Conservation (phyloP, 495 filamentous ascomycete species). For the Talaromyces trachyspermus region DNA sequence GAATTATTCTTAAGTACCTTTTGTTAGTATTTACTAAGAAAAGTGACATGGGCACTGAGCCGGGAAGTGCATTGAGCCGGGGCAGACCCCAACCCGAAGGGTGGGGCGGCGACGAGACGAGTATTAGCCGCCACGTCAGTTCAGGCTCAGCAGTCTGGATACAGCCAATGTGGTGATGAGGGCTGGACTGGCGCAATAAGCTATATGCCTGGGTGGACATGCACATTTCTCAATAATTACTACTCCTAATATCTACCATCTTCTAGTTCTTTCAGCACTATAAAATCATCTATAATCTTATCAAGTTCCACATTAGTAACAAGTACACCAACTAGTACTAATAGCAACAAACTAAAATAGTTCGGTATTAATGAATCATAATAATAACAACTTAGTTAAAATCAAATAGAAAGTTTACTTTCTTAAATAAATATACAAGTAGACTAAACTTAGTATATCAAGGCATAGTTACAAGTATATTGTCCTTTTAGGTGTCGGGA, state of each 20-base stretch:
- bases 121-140: background rate
- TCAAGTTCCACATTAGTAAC: background rate
- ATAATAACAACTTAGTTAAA: constrained; percentile 59
- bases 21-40: too few relatives aligned
- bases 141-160: constrained; percentile 3
- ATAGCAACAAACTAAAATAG: constrained; percentile 12
- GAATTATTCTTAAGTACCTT: too few relatives aligned
- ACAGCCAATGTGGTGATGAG: constrained; percentile 41
- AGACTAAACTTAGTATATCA: constrained; percentile 60
- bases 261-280: background rate
- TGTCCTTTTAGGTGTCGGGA: too few relatives aligned
- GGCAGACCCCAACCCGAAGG: too few relatives aligned
- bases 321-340: background rate
- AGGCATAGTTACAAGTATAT: constrained; percentile 54
- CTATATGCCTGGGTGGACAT: constrained; percentile 37
- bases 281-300: background rate
- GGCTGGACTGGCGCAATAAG: constrained; percentile 39
- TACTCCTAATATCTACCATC: constrained; percentile 38
- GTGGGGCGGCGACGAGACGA: too few relatives aligned
- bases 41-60: too few relatives aligned
- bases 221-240: constrained; percentile 38
- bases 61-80: too few relatives aligned
- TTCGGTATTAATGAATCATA: constrained; percentile 23
- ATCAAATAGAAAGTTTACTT: constrained; percentile 55
- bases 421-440: constrained; percentile 67